Conservation (phyloP, 2,329 filamentous ascomycete species). For the Penicillium glabrum region DNA sequence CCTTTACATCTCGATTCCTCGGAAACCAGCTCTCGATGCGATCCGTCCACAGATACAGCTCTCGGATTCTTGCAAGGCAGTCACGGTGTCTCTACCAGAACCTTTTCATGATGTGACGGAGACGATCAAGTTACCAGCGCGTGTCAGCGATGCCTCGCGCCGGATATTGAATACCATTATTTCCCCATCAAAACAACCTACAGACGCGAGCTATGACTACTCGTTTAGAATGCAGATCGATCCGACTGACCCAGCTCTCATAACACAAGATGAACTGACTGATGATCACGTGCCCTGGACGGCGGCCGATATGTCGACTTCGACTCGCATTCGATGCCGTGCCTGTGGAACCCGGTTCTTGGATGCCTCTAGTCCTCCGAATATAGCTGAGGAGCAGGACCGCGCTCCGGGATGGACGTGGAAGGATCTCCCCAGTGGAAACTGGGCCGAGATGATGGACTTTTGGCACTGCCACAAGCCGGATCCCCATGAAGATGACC, state of each 20-base stretch:
- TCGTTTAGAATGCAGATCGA: conserved; percentile 57
- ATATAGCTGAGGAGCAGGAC: neutral
- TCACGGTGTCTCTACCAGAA: conserved; percentile 37
- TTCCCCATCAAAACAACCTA: conserved; percentile 4
- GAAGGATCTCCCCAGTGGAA: conserved; percentile 93
- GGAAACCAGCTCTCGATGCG: conserved; percentile 5
- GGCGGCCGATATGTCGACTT: conserved; percentile 36
- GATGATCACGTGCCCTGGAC: conserved; percentile 41
- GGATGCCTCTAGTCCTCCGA: conserved; percentile 2
- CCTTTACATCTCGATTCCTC: conserved; percentile 53
- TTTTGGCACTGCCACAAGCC: conserved; percentile 99
- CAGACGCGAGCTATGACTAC: conserved; percentile 42
- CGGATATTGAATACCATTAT: conserved; percentile 16
- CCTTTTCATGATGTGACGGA: conserved; percentile 25
- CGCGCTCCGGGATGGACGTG: conserved; percentile 54
- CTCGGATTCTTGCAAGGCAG: conserved; percentile 34
- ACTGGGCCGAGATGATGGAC: conserved; percentile 99
- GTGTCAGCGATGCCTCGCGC: conserved; percentile 30
- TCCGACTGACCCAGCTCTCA: conserved; percentile 26
- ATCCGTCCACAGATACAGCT: conserved; percentile 27
- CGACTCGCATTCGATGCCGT: conserved; percentile 38
- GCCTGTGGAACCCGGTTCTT: conserved; percentile 36
- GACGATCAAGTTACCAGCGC: conserved; percentile 51
- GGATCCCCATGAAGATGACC: conserved; percentile 46
- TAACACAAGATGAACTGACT: conserved; percentile 21